Base-by-base conservation (phyloP, 2,329 filamentous ascomycete species). In the Fusarium dimerum region DNA sequence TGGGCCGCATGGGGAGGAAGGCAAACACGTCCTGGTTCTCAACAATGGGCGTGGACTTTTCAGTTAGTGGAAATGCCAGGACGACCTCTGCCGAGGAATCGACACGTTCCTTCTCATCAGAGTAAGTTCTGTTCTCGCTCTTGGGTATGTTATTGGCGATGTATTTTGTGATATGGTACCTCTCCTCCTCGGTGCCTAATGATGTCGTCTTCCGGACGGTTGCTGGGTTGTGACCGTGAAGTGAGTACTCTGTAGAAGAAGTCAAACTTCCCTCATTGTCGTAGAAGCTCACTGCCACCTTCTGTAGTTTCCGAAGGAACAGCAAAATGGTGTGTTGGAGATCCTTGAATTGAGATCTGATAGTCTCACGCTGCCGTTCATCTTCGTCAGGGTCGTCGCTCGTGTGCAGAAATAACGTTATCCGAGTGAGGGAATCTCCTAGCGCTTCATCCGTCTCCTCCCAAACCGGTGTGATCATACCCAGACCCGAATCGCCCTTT, bases 391-490 rank as follows among this genome's bases (percentile, higher is more conserved):
- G 5, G 17, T 65, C 60, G 1, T 63, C 64, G 15, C 63, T 50
- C 2, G 70, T 51, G 47, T 73, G 68, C 1, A 77, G 64, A 17
- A 56, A 63, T 0, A 78, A 62, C 0, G 71, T 77, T 5, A 76
- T 73, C 8, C 71, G 66, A 1, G 74, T 77, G 1, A 63, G 34
- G 5, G 47, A 53, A 4, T 20, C 15, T 1, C 41, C 38, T 1
- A 66, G 40, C 1, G 38, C 17, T 2, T 65, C 62, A 3, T 41
- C 53, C 1, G 52, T 30, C 3, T 69, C 62, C 15, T 68, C 47
- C 79, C 79, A 77, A 3, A 69, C 51, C 1, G 74, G 75, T 0
- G 73, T 73, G 1, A 81, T 73, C 78, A 82, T 83, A 1, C 78
- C 79, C 36, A 82, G 65, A 1, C 79, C 79, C 1, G 71, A 68